Evolutionary conservation across 495 filamentous ascomycete species (phyloP).

Genomic region (Aspergillus saccharolyticus): DNA sequence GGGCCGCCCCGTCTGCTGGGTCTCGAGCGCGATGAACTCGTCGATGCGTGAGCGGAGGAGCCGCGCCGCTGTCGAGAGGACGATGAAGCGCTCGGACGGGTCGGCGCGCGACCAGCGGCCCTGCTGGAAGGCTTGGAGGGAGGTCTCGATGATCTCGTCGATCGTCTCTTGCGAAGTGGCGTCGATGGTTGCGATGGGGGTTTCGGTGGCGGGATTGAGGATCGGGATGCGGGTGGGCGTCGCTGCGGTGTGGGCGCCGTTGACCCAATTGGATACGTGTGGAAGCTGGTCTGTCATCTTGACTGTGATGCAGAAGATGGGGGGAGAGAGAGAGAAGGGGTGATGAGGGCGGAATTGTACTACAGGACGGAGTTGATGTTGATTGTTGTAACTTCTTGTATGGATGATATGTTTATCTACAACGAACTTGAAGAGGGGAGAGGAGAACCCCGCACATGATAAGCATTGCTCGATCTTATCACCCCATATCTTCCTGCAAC

Average conservation of each 20-base stretch:
- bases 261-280: conserved; percentile 28
- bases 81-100: conserved; percentile 46
- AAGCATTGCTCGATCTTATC: neutral
- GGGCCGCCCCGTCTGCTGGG: conserved; percentile 56
- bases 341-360: no score
- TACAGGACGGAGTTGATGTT: no score
- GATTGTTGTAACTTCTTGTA: no score
- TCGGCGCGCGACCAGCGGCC: conserved; percentile 56
- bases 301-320: neutral
- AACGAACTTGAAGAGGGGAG: no score
- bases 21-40: conserved; percentile 51
- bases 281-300: conserved; percentile 12
- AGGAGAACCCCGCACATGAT: neutral
- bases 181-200: conserved; percentile 38
- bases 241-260: conserved; percentile 19
- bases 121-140: conserved; percentile 46
- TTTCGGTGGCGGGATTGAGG: conserved; percentile 22
- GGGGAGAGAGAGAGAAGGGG: neutral
- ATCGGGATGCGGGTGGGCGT: conserved; percentile 14
- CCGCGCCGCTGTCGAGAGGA: conserved; percentile 51
- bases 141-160: conserved; percentile 37
- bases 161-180: conserved; percentile 47
- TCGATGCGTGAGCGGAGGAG: conserved; percentile 46
- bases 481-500: neutral
- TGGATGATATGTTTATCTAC: no score